Evolutionary conservation across 352 stramenopile species (phyloP).

Genomic region (Phytophthora cactorum): DNA sequence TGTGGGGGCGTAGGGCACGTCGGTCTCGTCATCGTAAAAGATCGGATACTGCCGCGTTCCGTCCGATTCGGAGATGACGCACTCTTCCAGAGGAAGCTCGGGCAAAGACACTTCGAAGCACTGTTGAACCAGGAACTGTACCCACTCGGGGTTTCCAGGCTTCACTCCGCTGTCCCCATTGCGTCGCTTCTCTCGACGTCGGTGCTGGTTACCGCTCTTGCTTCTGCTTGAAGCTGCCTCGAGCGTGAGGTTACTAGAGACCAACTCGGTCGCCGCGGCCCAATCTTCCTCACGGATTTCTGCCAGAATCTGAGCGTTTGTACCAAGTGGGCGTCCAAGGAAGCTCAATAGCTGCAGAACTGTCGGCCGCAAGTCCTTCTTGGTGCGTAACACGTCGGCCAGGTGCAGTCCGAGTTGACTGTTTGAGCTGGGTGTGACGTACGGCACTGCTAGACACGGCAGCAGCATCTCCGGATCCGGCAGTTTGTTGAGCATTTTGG

Average conservation of each 20-base stretch:
- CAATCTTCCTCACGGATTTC: slow-evolving; percentile 49
- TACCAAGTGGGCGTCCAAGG: slow-evolving; percentile 33
- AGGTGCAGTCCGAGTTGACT: slow-evolving; percentile 54
- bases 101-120: slow-evolving; percentile 61
- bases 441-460: slow-evolving; percentile 36
- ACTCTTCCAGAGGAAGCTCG: slow-evolving; percentile 47
- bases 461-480: slow-evolving; percentile 43
- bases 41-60: slow-evolving; percentile 50
- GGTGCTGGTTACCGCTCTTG: slow-evolving; percentile 20
- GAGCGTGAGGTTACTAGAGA: slow-evolving; percentile 13
- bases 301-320: slow-evolving; percentile 35
- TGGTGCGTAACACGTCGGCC: slow-evolving; percentile 44
- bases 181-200: slow-evolving; percentile 26
- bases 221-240: slow-evolving; percentile 5
- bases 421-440: slow-evolving; percentile 38
- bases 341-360: slow-evolving; percentile 47
- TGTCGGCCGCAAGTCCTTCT: slow-evolving; percentile 35
- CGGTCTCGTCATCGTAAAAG: slow-evolving; percentile 51
- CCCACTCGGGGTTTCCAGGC: slow-evolving; percentile 31
- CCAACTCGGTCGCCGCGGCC: slow-evolving; percentile 32
- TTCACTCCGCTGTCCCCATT: slow-evolving; percentile 22
- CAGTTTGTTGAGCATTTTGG: slow-evolving; percentile 61
- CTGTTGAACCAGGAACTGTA: slow-evolving; percentile 62
- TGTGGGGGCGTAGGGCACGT: slow-evolving; percentile 31
- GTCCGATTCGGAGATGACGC: slow-evolving; percentile 52